These are phyloP conservation scores for Calocera viscosa DNA, from an alignment of 768 basidiomycete species.

Conservation along the genomic window DNA sequence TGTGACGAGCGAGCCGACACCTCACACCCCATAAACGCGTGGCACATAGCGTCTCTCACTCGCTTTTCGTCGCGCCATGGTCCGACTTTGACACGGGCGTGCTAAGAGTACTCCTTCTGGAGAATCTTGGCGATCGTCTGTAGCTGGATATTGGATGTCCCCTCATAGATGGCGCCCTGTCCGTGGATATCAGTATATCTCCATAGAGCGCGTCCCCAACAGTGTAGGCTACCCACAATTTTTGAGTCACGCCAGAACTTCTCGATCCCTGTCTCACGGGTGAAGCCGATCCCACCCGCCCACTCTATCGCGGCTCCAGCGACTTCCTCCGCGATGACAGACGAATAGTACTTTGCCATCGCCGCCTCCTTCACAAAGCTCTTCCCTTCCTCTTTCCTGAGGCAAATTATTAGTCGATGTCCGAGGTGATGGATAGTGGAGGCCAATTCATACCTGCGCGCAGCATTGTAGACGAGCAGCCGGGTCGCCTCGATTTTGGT, in stretches of 20 bases:
- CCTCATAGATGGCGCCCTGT: slow-evolving; percentile 87
- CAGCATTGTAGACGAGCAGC: slow-evolving; percentile 90
- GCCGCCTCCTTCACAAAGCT: slow-evolving; percentile 87
- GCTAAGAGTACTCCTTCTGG: slow-evolving; percentile 73
- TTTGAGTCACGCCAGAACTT: slow-evolving; percentile 96
- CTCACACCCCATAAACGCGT: no score
- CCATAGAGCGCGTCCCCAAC: no score
- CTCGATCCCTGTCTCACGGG: slow-evolving; percentile 87
- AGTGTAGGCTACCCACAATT: no score
- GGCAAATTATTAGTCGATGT: background rate
- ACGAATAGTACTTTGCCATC: slow-evolving; percentile 93
- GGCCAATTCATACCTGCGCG: slow-evolving; percentile 43
- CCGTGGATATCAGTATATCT: no score
- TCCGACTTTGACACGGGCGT: no score
- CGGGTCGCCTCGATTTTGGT: slow-evolving; percentile 82
- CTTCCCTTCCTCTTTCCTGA: slow-evolving; percentile 69
- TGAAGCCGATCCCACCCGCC: slow-evolving; percentile 88
- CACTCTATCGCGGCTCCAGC: slow-evolving; percentile 88
- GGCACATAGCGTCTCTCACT: no score
- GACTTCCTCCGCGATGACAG: slow-evolving; percentile 77
- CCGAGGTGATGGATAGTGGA: background rate
- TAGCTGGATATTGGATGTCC: slow-evolving; percentile 95
- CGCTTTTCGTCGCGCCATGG: no score
- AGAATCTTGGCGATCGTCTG: slow-evolving; percentile 90
- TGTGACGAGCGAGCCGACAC: no score